Evolutionary conservation across 1,139 yeast genomes (phyloP), one percentile per base, ranked within the genome.

Genomic region (Geotrichum cucujoidarum): DNA sequence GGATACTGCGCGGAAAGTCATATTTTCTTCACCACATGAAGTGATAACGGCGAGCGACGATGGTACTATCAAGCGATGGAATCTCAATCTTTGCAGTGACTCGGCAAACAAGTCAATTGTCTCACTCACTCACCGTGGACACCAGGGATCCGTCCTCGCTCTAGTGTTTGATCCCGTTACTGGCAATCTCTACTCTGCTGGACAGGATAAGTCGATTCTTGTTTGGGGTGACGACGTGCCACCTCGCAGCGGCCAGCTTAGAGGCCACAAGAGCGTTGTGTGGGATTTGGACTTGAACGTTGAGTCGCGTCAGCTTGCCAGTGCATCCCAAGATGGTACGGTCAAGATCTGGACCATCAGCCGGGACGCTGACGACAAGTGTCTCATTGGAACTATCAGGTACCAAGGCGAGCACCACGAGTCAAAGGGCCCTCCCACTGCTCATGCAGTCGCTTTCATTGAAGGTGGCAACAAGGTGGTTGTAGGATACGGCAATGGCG

Each of bases 251-350:
- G 46, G 39, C 30, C 27, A 24, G 10, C 40, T 54, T 14, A 34
- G 40, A 21, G 61, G 59, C 14, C 63, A 60, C 42, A 40, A 46
- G 22, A 60, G 55, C 17, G 45, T 46, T 32, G 50, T 60, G 29
- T 50, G 53, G 53, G 54, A 49, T n/a, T 50, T 60, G 41, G 57
- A 53, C 25, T 45, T 59, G 22, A 52, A 55, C 37, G 59, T 56
- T 31, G 51, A 49, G 25, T 53, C 54, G 17, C 55, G 57, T 27
- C 32, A 43, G 24, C 53, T 60, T 18, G 62, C 57, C 20, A 59
- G 63, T 21, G 56, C 57, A 11, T 55, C 63, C n/a, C 48, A 55
- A 2, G 64, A 62, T 42, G 64, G 65, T 11, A 51, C 57, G 3
- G 57, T 58, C 33, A 52, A 52, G 27, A 48, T 61, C 31, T 64